These are phyloP conservation scores for Parmelia sp. DNA, from an alignment of 495 filamentous ascomycete species.

Conservation along the genomic window DNA sequence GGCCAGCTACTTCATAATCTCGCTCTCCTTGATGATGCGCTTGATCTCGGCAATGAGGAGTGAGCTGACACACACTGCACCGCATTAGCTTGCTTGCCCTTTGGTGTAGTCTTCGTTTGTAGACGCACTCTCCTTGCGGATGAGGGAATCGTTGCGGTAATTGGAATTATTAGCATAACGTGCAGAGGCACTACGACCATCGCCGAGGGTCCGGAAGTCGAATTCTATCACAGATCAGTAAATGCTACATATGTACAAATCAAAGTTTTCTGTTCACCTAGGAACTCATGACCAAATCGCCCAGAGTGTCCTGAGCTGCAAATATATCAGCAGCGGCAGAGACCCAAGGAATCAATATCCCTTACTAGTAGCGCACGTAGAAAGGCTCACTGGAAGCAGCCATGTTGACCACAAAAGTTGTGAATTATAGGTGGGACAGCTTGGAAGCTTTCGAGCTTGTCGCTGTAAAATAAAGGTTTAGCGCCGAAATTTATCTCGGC, in stretches of 20 bases:
- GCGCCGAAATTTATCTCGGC: constrained; percentile 21
- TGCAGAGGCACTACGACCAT: constrained; percentile 90
- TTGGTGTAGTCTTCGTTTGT: background rate
- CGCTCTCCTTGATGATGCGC: constrained; percentile 93
- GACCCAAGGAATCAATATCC: constrained; percentile 35
- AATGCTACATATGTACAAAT: background rate
- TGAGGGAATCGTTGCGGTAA: constrained; percentile 97
- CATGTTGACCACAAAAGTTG: constrained; percentile 28
- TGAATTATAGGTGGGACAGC: background rate
- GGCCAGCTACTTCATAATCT: constrained; percentile 83
- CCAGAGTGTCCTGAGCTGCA: constrained; percentile 92
- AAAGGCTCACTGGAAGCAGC: constrained; percentile 67
- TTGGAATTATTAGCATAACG: constrained; percentile 99
- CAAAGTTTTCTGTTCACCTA: constrained; percentile 53
- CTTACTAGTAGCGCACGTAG: constrained; percentile 96
- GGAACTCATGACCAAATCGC: constrained; percentile 96
- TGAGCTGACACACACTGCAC: constrained; percentile 88
- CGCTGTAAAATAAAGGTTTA: constrained; percentile 14
- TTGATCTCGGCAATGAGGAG: constrained; percentile 92
- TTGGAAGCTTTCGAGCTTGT: background rate
- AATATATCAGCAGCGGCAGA: constrained; percentile 44
- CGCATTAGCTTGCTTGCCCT: constrained; percentile 11
- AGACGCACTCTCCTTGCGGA: constrained; percentile 95
- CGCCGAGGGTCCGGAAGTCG: constrained; percentile 86
- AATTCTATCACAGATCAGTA: constrained; percentile 63